phyloP scores from a whole-genome alignment of 2,329 filamentous ascomycete species.

The Rhynchosporium secalis region DNA sequence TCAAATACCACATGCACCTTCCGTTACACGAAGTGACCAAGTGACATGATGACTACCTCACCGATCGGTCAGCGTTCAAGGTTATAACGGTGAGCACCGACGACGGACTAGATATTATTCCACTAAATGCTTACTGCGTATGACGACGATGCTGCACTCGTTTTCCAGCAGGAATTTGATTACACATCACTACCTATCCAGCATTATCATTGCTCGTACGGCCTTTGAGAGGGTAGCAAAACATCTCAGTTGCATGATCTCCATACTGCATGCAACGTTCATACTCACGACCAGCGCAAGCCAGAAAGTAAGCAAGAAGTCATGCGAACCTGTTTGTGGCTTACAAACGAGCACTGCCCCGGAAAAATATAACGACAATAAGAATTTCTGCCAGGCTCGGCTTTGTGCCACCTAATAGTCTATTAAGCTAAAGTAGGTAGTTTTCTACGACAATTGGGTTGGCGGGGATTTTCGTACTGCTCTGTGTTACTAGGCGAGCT shows the following conservation, averaged over 20 bases:
- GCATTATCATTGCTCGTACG: neutral
- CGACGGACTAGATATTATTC: neutral
- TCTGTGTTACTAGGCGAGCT: too few species aligned
- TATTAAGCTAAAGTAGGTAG: neutral
- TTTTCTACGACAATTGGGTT: neutral
- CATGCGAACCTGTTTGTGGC: neutral
- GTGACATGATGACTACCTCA: neutral
- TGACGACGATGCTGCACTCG: slow-evolving; percentile 12
- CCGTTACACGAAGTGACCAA: neutral
- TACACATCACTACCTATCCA: slow-evolving; percentile 9
- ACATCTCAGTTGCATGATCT: neutral
- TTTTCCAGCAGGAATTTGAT: slow-evolving; percentile 13
- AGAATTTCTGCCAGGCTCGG: neutral
- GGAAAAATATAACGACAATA: neutral
- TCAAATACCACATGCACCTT: slow-evolving; percentile 7
- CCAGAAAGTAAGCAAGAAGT: neutral
- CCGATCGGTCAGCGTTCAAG: neutral
- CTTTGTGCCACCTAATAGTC: neutral
- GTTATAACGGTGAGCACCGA: slow-evolving; percentile 6
- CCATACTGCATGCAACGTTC: slow-evolving; percentile 14
- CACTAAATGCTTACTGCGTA: slow-evolving; percentile 1
- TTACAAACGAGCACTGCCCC: slow-evolving; percentile 11
- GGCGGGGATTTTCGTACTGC: neutral
- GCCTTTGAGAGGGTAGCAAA: slow-evolving; percentile 7
- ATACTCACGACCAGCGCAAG: neutral